Base-by-base conservation (phyloP, 306 rosid species). In the Trifolium dubium region DNA sequence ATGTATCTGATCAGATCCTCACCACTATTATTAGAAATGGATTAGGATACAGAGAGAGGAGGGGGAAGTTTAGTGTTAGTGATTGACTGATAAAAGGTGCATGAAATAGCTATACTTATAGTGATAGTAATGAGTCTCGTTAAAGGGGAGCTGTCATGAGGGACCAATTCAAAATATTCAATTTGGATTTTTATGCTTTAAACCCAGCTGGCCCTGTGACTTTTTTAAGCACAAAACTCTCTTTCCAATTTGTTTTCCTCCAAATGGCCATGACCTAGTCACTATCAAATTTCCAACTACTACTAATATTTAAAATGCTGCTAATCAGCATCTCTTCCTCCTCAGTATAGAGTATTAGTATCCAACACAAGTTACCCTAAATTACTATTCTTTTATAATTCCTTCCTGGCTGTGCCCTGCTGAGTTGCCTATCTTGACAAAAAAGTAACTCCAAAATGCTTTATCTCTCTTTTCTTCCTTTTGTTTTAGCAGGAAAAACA, bases 101-200 rank as follows among this genome's bases (percentile, higher is more conserved):
- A 82, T 69, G 81, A 56, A 64, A 68, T 9, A 17, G 12, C 15
- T 69, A 23, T 82, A 73, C 88, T 87, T 91, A 91, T 82, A 87
- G 75, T 54, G 63, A 65, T 30, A 64, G 78, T 64, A 56, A 56
- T 11, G 61, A 85, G 92, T 88, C 82, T 88, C 82, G 92, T 87
- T 87, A 73, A n/a, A n/a, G 47, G 28, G 72, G 86, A 85, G 92
- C 93, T 85, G 90, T 91, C 90, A 86, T 1, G 78, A 82, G 75
- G 81, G 85, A 77, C 89, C 83, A 32, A 51, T 84, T 87, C 86
- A 71, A 83, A 66, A 69, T 67, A 69, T 73, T 67, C 60, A 77
- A 37, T 37, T 43, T 83, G 44, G 10, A 70, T 79, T 41, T 75
- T 55, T 72, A 70, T 73, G 32, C 66, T 37, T 40, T 46, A 62